phyloP scores from a whole-genome alignment of 371 early-diverging fungal species.

The Choanephora cucurbitarum region DNA sequence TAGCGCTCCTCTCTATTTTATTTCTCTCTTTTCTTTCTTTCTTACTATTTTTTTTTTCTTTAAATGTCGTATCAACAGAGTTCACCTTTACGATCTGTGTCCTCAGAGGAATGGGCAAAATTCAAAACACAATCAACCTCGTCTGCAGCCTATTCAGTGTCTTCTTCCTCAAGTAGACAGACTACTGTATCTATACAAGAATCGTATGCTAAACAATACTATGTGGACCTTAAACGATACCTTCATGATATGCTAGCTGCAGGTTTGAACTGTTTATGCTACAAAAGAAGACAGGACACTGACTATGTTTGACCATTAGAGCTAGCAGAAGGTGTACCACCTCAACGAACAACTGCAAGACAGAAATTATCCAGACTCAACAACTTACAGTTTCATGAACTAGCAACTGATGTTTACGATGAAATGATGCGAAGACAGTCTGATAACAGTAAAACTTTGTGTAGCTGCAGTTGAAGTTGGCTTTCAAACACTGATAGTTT shows the following conservation, averaged over 20 bases:
- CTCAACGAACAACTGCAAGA: constrained; percentile 69
- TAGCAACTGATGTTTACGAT: constrained; percentile 95
- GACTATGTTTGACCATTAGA: constrained; percentile 24
- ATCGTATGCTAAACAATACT: constrained; percentile 41
- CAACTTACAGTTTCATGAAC: constrained; percentile 88
- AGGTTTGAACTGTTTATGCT: constrained; percentile 31
- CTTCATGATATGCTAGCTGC: constrained; percentile 31
- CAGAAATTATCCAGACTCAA: constrained; percentile 85
- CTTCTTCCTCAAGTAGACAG: constrained; percentile 38
- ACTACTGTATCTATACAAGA: constrained; percentile 34
- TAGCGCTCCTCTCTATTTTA: not conserved
- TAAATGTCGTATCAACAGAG: constrained; percentile 37
- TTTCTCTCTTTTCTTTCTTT: not conserved
- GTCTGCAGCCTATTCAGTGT: constrained; percentile 36
- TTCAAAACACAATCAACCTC: constrained; percentile 34
- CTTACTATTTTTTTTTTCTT: not conserved
- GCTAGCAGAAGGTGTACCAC: constrained; percentile 50
- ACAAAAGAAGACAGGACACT: too few species aligned
- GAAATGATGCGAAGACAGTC: constrained; percentile 72
- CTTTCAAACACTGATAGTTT: not conserved
- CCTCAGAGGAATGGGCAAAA: constrained; percentile 41
- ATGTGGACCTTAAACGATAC: constrained; percentile 41
- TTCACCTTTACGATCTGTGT: constrained; percentile 20
- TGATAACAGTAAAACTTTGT: not conserved
- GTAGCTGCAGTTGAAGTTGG: not conserved